phyloP scores from a whole-genome alignment of 306 rosid genomes.

The Pyrus betulifolia region DNA sequence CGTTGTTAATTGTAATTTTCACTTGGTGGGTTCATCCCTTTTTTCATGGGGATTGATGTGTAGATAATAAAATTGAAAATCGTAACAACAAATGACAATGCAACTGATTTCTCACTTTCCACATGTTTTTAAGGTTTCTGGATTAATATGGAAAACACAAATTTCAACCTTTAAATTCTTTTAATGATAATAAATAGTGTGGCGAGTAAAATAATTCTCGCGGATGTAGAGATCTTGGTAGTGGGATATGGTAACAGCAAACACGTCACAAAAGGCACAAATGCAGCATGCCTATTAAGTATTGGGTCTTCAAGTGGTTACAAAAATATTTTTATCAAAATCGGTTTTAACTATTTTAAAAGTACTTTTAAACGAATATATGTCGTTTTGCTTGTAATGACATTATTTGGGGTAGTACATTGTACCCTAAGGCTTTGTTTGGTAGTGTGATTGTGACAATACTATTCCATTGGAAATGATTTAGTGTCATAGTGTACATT shows the following conservation, averaged over 20 bases:
- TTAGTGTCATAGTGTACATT: too few species aligned
- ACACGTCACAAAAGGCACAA: background rate
- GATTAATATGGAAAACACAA: background rate
- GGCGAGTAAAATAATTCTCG: too few species aligned
- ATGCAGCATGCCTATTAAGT: too few species aligned
- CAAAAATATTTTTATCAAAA: too few species aligned
- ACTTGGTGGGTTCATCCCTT: background rate
- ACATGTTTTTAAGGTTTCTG: background rate
- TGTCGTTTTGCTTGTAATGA: background rate
- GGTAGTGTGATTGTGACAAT: background rate
- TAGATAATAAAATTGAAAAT: slow-evolving; percentile 5
- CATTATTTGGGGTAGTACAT: background rate
- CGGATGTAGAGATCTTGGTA: slow-evolving; percentile 11
- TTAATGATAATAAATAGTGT: too few species aligned
- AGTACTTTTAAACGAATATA: too few species aligned
- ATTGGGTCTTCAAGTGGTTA: too few species aligned
- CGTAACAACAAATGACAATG: background rate
- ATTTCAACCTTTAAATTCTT: too few species aligned
- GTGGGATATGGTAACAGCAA: background rate
- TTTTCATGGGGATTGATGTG: slow-evolving; percentile 7
- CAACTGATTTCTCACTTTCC: background rate
- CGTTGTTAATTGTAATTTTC: slow-evolving; percentile 2
- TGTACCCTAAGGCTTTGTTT: background rate
- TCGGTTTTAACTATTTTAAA: too few species aligned
- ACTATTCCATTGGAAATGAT: too few species aligned